These are phyloP conservation scores for Moelleriella libera DNA, from an alignment of 2,329 filamentous ascomycete species.

Conservation along the genomic window DNA sequence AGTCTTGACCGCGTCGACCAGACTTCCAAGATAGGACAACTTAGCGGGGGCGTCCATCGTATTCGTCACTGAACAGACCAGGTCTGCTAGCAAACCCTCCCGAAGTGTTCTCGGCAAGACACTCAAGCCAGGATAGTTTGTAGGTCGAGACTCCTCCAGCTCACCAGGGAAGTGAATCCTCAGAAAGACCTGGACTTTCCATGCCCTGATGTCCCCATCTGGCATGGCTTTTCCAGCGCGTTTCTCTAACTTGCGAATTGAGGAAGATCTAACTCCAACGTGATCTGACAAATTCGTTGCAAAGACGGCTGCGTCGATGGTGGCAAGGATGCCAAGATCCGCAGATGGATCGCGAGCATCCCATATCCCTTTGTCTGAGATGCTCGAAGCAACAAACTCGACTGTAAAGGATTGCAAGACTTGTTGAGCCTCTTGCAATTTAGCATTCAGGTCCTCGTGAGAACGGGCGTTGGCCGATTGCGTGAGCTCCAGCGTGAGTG, in stretches of 20 bases:
- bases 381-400: slow-evolving; percentile 11
- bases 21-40: slow-evolving; percentile 22
- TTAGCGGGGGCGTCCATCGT: slow-evolving; percentile 17
- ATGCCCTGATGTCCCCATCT: slow-evolving; percentile 23
- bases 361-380: slow-evolving; percentile 16
- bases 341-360: slow-evolving; percentile 8
- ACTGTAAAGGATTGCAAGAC: slow-evolving; percentile 14
- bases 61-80: slow-evolving; percentile 16
- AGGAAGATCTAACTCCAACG: slow-evolving; percentile 14
- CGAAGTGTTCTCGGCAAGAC: slow-evolving; percentile 14
- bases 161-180: slow-evolving; percentile 19
- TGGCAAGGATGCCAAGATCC: slow-evolving; percentile 16
- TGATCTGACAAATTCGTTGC: slow-evolving; percentile 9
- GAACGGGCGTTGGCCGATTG: slow-evolving; percentile 12
- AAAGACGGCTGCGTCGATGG: slow-evolving; percentile 16
- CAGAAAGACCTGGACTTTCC: slow-evolving; percentile 31
- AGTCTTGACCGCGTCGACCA: slow-evolving; percentile 18
- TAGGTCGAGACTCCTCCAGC: slow-evolving; percentile 17
- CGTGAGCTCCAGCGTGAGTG: slow-evolving; percentile 14
- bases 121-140: slow-evolving; percentile 16
- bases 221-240: slow-evolving; percentile 17
- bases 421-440: slow-evolving; percentile 12
- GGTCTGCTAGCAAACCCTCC: slow-evolving; percentile 17
- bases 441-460: slow-evolving; percentile 10
- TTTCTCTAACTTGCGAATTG: slow-evolving; percentile 20